A percentile compares a stretch with the other conserved stretches of the same genome.
These are phyloP conservation scores for Eutypa lata DNA, from an alignment of 2,329 filamentous ascomycete species.

Conservation along the genomic window DNA sequence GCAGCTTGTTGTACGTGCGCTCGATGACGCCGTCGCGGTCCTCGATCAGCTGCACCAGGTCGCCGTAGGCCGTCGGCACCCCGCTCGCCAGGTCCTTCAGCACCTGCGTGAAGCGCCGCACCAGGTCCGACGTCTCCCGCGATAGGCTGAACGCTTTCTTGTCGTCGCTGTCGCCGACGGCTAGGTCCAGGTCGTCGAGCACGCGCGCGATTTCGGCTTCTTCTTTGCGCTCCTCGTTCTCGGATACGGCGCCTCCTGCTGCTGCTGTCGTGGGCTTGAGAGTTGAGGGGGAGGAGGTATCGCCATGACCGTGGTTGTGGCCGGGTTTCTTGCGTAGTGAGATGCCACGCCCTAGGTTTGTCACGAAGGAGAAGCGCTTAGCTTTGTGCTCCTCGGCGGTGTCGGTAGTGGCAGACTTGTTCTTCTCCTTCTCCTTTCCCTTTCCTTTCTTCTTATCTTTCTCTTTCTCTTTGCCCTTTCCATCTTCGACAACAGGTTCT, in stretches of 20 bases:
- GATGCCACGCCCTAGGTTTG: slow-evolving; percentile 25
- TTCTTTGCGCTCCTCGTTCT: slow-evolving; percentile 49
- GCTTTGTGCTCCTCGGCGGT: slow-evolving; percentile 33
- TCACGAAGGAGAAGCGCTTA: slow-evolving; percentile 39
- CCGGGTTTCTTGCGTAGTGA: slow-evolving; percentile 24
- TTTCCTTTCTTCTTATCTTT: slow-evolving; percentile 29
- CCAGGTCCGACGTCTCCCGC: slow-evolving; percentile 77
- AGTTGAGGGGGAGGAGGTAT: slow-evolving; percentile 16
- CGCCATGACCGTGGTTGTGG: slow-evolving; percentile 18
- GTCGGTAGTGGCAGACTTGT: slow-evolving; percentile 10
- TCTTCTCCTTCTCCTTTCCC: slow-evolving; percentile 20
- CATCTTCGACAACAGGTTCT: slow-evolving; percentile 11
- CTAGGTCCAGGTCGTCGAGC: slow-evolving; percentile 79
- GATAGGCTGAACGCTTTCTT: slow-evolving; percentile 73
- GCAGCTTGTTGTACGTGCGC: slow-evolving; percentile 64
- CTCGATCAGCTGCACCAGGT: slow-evolving; percentile 66
- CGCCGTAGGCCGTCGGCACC: slow-evolving; percentile 87
- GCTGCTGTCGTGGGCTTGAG: slow-evolving; percentile 35
- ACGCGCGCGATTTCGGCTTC: slow-evolving; percentile 72
- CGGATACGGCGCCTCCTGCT: slow-evolving; percentile 34
- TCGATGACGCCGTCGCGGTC: slow-evolving; percentile 60
- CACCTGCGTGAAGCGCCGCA: slow-evolving; percentile 81
- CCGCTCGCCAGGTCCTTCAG: slow-evolving; percentile 91
- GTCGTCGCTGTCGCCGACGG: slow-evolving; percentile 70
- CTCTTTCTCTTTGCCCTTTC: slow-evolving; percentile 26